A percentile compares a stretch with the other conserved stretches of the same genome.
These are phyloP conservation scores for Barnettozyma wickerhamii DNA, from an alignment of 805 yeast species.

Conservation along the genomic window DNA sequence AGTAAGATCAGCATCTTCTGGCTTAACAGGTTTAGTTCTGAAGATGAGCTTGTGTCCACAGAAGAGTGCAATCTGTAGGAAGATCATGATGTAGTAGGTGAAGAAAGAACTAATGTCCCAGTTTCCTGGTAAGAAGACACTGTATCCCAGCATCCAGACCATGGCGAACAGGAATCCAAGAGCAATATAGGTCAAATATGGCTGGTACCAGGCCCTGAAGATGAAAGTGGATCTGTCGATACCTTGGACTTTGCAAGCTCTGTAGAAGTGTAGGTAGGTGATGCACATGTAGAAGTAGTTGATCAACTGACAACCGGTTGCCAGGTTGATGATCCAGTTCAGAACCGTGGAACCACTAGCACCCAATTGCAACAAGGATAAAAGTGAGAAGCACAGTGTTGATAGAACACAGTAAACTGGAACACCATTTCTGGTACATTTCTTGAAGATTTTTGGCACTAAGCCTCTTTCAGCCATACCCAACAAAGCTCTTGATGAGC, in stretches of 20 bases:
- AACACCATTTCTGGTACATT: conserved; percentile 61
- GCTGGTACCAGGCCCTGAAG: conserved; percentile 55
- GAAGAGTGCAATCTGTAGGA: conserved; percentile 43
- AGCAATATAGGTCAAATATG: conserved; percentile 50
- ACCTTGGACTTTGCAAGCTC: conserved; percentile 52
- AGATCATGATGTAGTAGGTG: conserved; percentile 70
- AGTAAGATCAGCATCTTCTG: conserved; percentile 47
- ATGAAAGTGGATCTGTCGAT: conserved; percentile 35
- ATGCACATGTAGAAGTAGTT: conserved; percentile 55
- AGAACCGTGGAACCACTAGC: conserved; percentile 57
- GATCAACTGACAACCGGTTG: conserved; percentile 62
- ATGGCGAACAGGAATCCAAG: conserved; percentile 40
- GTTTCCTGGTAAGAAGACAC: conserved; percentile 62
- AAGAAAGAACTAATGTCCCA: conserved; percentile 65
- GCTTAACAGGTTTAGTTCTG: conserved; percentile 40
- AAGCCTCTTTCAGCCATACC: not conserved
- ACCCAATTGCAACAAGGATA: conserved; percentile 64
- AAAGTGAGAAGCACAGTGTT: conserved; percentile 51
- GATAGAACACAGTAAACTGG: conserved; percentile 65
- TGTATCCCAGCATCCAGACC: conserved; percentile 62
- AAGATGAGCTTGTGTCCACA: conserved; percentile 45
- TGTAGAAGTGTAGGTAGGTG: conserved; percentile 59
- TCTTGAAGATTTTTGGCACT: conserved; percentile 44
- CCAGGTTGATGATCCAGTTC: conserved; percentile 65
- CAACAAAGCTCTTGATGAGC: not conserved